Evolutionary conservation across 495 filamentous ascomycete species (phyloP), one percentile per base, ranked within the genome.

Genomic region (Aspergillus nanangensis): DNA sequence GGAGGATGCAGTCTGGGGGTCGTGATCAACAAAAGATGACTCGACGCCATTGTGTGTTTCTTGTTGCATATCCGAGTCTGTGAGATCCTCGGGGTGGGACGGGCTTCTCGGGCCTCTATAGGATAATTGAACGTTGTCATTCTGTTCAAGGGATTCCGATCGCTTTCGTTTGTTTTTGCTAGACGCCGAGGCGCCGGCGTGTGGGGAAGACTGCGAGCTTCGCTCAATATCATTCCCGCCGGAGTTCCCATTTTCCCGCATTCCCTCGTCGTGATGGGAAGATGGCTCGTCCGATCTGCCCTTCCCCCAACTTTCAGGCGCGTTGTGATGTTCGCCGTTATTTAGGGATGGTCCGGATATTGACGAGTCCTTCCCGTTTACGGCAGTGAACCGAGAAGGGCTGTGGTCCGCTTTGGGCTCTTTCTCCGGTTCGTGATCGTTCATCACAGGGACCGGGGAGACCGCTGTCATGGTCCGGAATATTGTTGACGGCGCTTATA

Each of bases 301-400:
- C 42, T 40, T 51, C 11, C 41, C 27, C 40, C 52, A 56, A 24
- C 25, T 38, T 24, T 65, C 62, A 13, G 44, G 25, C n/a, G 8
- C 5, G 19, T 70, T 66, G 24, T 44, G 53, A 29, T 50, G 48
- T 13, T 58, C 53, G 47, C 53, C 50, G 44, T 46, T 51, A 44
- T 53, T 45, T 36, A n/a, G n/a, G n/a, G 50, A 43, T 50, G 57
- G 20, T 14, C 41, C 58, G 15, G 55, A 33, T n/a, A 42, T 22
- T 17, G 57, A 38, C 13, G 59, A 36, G 4, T 71, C 69, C 47
- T 56, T 70, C 38, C 72, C 75, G 60, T 79, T 79, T 22, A 79
- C 74, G 34, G 75, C 74, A 3, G 75, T 79, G 47, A 79, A 79
- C 17, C 69, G 66, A 13, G 73, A 74, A 22, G 74, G 72, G 36